Evolutionary conservation across 345 rosid genomes (phyloP).

Genomic region (Eucalyptus fibrosa): DNA sequence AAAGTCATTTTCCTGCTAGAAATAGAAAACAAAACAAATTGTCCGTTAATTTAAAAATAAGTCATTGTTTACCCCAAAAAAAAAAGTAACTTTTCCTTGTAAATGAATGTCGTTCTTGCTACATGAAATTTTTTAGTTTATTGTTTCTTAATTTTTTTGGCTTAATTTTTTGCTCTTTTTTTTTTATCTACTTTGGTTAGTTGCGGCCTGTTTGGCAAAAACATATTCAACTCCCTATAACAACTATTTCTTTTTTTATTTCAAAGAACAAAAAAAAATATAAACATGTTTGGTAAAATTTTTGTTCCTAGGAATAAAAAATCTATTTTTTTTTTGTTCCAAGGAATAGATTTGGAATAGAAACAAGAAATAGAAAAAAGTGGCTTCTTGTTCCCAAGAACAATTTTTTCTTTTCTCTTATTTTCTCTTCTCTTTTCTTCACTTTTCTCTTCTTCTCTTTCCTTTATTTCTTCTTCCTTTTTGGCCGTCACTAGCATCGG

Average conservation of each 20-base stretch:
- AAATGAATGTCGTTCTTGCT: background rate
- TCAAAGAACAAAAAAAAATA: fast-evolving
- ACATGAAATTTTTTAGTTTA: background rate
- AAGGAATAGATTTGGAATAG: fast-evolving
- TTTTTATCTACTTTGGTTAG: background rate
- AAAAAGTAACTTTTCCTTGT: background rate
- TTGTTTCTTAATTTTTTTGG: background rate
- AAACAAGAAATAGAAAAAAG: no score
- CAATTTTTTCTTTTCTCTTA: no score
- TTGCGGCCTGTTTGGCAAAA: background rate
- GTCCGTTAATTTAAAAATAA: background rate
- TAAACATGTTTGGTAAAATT: fast-evolving
- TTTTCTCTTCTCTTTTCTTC: no score
- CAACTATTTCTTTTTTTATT: no score
- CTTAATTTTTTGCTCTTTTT: background rate
- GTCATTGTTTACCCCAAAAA: background rate
- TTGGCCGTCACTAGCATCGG: fast-evolving
- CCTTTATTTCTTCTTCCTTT: no score
- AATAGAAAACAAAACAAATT: no score
- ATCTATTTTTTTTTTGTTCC: fast-evolving
- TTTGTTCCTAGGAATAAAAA: fast-evolving
- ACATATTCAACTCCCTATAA: fast-evolving
- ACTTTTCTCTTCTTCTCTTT: no score
- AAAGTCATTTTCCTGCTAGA: no score
- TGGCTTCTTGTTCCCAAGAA: fast-evolving